Conservation (phyloP, 768 basidiomycete genomes). For the Psilocybe cyanescens region DNA sequence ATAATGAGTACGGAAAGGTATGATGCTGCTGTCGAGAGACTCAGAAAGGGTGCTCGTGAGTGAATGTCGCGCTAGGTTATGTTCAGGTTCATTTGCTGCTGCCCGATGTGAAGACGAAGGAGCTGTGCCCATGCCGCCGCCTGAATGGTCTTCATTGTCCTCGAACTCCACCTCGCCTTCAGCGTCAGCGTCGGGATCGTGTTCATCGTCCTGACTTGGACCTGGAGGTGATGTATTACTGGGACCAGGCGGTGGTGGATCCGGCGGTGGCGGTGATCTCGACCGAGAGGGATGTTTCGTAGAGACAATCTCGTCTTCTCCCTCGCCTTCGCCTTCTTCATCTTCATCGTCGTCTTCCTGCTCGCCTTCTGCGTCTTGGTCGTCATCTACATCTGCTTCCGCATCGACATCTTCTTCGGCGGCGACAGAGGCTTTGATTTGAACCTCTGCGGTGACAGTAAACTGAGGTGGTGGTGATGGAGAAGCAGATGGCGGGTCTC, state of each 20-base stretch:
- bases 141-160: slow-evolving; percentile 23
- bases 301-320: slow-evolving; percentile 2
- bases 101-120: neutral
- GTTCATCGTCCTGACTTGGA: slow-evolving; percentile 15
- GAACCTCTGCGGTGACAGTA: slow-evolving; percentile 9
- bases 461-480: neutral
- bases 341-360: slow-evolving; percentile 27
- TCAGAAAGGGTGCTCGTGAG: neutral
- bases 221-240: slow-evolving; percentile 7
- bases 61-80: neutral
- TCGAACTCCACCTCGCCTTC: slow-evolving; percentile 39
- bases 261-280: slow-evolving; percentile 22
- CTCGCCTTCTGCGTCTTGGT: slow-evolving; percentile 27
- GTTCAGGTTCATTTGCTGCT: neutral
- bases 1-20: neutral
- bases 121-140: neutral
- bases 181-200: slow-evolving; percentile 31
- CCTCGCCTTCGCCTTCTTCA: slow-evolving; percentile 27
- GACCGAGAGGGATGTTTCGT: slow-evolving; percentile 17
- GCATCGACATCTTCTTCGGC: slow-evolving; percentile 18
- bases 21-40: neutral
- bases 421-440: slow-evolving; percentile 21
- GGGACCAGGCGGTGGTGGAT: slow-evolving; percentile 19
- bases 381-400: slow-evolving; percentile 20
- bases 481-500: neutral